Base-by-base conservation (phyloP, 305 asterid genomes). In the Fraxinus albicans region DNA sequence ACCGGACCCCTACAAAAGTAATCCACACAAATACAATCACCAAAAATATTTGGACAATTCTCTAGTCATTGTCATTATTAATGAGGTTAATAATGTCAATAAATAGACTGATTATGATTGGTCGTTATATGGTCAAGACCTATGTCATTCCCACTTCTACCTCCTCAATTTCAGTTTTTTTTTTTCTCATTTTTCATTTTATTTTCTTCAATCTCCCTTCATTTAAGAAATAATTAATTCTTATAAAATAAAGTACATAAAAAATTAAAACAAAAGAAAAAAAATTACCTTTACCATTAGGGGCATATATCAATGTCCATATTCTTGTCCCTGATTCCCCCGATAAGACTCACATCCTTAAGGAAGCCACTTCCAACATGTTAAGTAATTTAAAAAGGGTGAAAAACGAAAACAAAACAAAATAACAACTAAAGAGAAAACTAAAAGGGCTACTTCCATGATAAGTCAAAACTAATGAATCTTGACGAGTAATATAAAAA, bases 71-170 rank as follows among this genome's bases (percentile, higher is more conserved):
- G 55, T 83, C 87, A 34, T 55, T 29, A 6, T 78, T 75, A 36
- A 69, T 80, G 77, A 74, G 77, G 88, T 75, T 38, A 84, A 84
- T 74, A 77, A 44, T 73, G 82, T 75, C 69, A 47, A 69, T 21
- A 77, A 82, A 63, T 74, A 72, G 65, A 23, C 42, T 17, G 82
- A 67, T 27, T 58, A 69, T 47, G 86, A 84, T 79, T 23, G 86
- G 76, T 80, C 82, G 63, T 72, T 29, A 53, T 53, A 76, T 82
- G 79, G 83, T 83, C 80, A 86, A 84, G 83, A 42, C 25, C 80
- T 15, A 55, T 13, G 53, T 12, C 75, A 27, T 69, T 29, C 75
- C 5, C 21, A 31, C 42, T 70, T 3, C 9, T 13, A 58, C 69
- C 13, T 55, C 25, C n/a, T 29, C 38, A 69, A 70, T 31, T 70